Evolutionary conservation across 179 eudicot genomes (phyloP), one percentile per base, ranked within the genome.

Genomic region (Actinidia chinensis): DNA sequence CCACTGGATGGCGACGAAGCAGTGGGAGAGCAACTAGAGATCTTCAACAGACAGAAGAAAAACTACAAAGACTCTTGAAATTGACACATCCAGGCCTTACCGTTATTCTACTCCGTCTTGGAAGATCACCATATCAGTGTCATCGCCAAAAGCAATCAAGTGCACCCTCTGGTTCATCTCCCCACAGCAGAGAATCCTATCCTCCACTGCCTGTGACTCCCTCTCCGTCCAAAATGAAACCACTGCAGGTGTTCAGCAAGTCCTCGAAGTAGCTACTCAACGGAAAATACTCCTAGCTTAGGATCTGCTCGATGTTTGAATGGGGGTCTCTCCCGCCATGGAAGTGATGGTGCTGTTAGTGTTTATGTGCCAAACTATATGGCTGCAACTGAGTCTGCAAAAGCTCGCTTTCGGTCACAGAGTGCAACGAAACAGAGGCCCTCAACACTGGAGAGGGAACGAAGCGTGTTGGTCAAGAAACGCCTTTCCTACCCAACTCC

Each of bases 371-470:
- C 97, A 23, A 88, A 86, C 65, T 92, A 92, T 75, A 92, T 92
- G 97, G 93, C 88, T 56, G 88, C 93, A 12, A 92, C 97, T 0
- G 90, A 93, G 81, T 93, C 93, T 25, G 93, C 95, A 20, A 91
- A 86, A 79, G 97, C 93, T 28, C 82, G 82, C 68, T 55, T 85
- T 15, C 76, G 95, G 23, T 82, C 92, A 59, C 93, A 84, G 76
- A 87, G 90, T 64, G 85, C 87, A 12, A 90, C 93, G 4, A 83
- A 87, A 72, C 91, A 85, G 74, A 87, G 95, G 79, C 86, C 87
- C 20, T 79, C 85, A 0, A 87, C 89, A 6, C 86, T 90, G 13
- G 92, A 89, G 44, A 89, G 88, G 78, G 89, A 89, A 56, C 68
- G 84, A 12, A 63, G 65, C 4, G 87, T 83, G 69, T 84, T 86